These are phyloP conservation scores for Urochloa ruziziensis DNA, from an alignment of 176 grass and related monocot genomes.

Conservation along the genomic window DNA sequence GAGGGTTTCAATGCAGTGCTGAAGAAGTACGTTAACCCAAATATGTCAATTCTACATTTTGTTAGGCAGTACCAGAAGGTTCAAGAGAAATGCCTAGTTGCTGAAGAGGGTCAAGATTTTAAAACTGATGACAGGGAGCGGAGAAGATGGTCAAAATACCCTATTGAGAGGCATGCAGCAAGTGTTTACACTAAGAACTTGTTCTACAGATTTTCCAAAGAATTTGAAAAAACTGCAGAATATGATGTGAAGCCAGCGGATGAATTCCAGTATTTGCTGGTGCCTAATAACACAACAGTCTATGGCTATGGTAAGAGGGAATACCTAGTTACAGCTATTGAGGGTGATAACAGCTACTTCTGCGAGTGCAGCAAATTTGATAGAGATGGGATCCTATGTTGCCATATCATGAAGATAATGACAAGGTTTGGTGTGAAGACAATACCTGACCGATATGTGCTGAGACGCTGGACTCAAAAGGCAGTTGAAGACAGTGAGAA, in stretches of 20 bases:
- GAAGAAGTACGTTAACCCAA: too few species aligned
- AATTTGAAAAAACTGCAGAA: not conserved
- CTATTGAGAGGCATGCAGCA: not conserved
- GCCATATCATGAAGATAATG: not conserved
- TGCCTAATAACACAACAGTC: not conserved
- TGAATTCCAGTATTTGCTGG: not conserved
- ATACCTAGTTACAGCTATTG: not conserved
- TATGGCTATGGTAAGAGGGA: not conserved
- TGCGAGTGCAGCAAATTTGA: not conserved
- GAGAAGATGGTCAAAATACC: not conserved
- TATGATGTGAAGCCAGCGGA: not conserved
- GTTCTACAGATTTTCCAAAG: not conserved
- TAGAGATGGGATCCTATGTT: not conserved
- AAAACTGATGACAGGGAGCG: not conserved
- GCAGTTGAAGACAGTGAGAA: fast-evolving
- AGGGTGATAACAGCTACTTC: not conserved
- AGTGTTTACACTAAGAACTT: not conserved
- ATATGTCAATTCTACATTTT: not conserved
- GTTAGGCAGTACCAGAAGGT: not conserved
- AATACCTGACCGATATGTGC: not conserved
- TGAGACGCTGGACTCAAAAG: not conserved
- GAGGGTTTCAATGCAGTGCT: too few species aligned
- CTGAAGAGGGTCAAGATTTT: not conserved
- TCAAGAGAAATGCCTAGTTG: not conserved
- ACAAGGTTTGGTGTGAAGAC: not conserved